Evolutionary conservation across 257 asterid genomes (phyloP).

Genomic region (Solanum raphanifolium): DNA sequence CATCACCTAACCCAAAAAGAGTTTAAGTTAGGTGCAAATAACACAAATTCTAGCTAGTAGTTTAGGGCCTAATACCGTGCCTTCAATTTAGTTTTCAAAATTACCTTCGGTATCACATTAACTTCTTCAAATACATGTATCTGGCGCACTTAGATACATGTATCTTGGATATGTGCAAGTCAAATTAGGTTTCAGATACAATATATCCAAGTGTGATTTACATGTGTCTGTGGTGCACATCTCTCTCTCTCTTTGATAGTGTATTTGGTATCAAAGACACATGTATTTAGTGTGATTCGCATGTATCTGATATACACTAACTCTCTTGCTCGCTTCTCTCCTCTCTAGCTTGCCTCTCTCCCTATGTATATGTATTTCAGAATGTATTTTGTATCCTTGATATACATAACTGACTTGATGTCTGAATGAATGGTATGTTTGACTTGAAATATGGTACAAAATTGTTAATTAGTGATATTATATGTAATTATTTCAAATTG

Average conservation of each 20-base stretch:
- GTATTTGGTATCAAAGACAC: too few species aligned
- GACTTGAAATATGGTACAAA: background rate
- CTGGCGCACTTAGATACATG: too few species aligned
- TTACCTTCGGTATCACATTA: background rate
- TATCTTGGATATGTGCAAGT: background rate
- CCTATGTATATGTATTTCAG: background rate
- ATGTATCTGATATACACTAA: background rate
- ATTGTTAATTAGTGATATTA: background rate
- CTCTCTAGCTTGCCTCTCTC: too few species aligned
- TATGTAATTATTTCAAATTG: background rate
- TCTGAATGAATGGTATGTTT: background rate
- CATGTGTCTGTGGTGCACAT: background rate
- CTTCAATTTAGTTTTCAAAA: background rate
- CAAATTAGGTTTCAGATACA: background rate
- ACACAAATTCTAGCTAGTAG: background rate
- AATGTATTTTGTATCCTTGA: background rate
- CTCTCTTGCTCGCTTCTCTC: background rate
- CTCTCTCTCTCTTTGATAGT: background rate
- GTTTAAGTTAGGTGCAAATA: background rate
- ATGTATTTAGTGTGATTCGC: too few species aligned
- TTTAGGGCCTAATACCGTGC: background rate
- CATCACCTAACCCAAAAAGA: conserved; percentile 9
- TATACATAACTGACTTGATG: background rate
- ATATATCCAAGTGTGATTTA: background rate
- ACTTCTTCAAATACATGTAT: background rate